phyloP scores from a whole-genome alignment of 2,329 filamentous ascomycete species.

The Chrysoporthe cubensis region DNA sequence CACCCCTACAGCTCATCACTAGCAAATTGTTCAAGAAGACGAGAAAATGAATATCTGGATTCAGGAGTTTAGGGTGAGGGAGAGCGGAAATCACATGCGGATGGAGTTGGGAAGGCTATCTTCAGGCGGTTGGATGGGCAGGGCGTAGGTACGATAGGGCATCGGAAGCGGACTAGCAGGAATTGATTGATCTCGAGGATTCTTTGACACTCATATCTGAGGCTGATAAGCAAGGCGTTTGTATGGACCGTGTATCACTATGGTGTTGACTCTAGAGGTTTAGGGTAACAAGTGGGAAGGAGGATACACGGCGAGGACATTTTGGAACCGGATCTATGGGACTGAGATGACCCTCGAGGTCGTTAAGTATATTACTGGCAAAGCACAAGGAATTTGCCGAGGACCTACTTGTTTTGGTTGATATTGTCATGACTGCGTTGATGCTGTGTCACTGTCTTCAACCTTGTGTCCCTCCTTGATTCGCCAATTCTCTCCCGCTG shows the following conservation, averaged over 20 bases:
- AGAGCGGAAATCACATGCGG: constrained; percentile 1
- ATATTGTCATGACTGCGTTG: background rate
- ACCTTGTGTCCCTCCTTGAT: too few species aligned
- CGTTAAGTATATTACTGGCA: background rate
- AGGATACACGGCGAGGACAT: background rate
- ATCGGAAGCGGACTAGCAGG: constrained; percentile 15
- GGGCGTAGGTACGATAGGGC: constrained; percentile 14
- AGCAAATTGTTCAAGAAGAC: constrained; percentile 28
- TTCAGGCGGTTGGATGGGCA: background rate
- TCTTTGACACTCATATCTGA: background rate
- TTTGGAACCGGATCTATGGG: background rate
- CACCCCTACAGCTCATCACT: background rate
- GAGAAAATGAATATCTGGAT: constrained; percentile 73
- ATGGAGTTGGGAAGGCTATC: constrained; percentile 4
- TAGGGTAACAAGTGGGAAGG: background rate
- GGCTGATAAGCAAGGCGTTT: background rate
- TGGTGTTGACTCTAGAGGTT: background rate
- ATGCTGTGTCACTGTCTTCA: background rate
- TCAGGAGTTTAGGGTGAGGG: constrained; percentile 32
- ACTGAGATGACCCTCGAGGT: background rate
- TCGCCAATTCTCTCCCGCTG: too few species aligned
- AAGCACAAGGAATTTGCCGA: background rate
- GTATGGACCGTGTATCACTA: background rate
- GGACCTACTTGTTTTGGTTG: background rate
- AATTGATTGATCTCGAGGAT: background rate